Evolutionary conservation across 2,329 filamentous ascomycete species (phyloP), one percentile per base, ranked within the genome.

Genomic region (Cladophialophora bantiana): DNA sequence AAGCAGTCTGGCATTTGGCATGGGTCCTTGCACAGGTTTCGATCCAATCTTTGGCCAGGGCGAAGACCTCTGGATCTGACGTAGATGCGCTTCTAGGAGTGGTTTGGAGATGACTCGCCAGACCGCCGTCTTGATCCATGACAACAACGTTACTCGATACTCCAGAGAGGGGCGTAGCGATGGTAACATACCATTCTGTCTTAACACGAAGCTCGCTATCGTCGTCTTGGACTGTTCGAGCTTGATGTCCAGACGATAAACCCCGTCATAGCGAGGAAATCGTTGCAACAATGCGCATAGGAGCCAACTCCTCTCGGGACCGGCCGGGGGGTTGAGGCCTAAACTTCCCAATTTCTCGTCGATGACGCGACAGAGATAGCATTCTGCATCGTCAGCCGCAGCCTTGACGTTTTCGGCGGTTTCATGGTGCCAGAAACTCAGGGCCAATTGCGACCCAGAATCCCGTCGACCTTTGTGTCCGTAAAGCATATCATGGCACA

Each of bases 221-320:
- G 35, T 34, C 10, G 26, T n/a, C 15, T 50, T 40, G 15, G 20
- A 26, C 7, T 50, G 38, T 13, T 61, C 63, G 31, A 65, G 34
- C 15, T 54, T 55, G 48, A 65, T 64, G 55, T 66, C 63, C 20
- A 66, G 58, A 31, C 35, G 63, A n/a, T 58, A 66, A 10, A 66
- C 32, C 4, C 50, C 59, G 7, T 34, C 9, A 18, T 38, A 42
- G n/a, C 55, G 34, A 45, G 35, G 36, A 42, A 42, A 38, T 9
- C 35, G 55, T n/a, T 58, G 15, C 35, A 58, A 26, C n/a, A 26
- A 58, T 6, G 55, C 55, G 4, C 13, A 15, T 3, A 58, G 34
- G 7, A 32, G 40, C 20, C 31, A 20, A 7, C 7, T 36, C 34
- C 31, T 31, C 10, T 15, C 13, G 7, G 5, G 15, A 12, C 13